phyloP scores from a whole-genome alignment of 2,329 filamentous ascomycete genomes.

The Aspergillus felis region DNA sequence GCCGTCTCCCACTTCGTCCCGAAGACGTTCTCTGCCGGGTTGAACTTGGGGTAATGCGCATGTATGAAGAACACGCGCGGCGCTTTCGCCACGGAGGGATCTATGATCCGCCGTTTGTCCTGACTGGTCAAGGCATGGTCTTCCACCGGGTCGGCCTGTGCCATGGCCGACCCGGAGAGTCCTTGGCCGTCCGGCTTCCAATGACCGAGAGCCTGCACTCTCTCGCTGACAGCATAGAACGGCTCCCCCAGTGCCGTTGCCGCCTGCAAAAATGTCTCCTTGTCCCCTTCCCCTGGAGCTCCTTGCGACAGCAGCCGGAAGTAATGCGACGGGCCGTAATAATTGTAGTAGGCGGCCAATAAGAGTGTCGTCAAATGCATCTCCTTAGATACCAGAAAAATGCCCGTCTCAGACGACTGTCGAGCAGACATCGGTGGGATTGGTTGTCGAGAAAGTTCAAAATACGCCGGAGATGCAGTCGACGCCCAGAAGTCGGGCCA shows the following conservation, averaged over 20 bases:
- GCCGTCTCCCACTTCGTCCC: slow-evolving; percentile 35
- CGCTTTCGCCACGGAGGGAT: slow-evolving; percentile 26
- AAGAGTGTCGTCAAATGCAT: slow-evolving; percentile 32
- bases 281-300: slow-evolving; percentile 36
- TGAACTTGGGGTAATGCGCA: slow-evolving; percentile 41
- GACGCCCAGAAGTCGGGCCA: slow-evolving; percentile 55
- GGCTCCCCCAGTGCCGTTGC: slow-evolving; percentile 30
- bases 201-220: slow-evolving; percentile 34
- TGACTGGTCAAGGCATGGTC: slow-evolving; percentile 33
- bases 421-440: slow-evolving; percentile 31
- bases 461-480: slow-evolving; percentile 42
- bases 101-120: slow-evolving; percentile 30
- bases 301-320: slow-evolving; percentile 39
- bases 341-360: slow-evolving; percentile 37
- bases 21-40: slow-evolving; percentile 37
- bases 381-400: slow-evolving; percentile 35
- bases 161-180: slow-evolving; percentile 35
- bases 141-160: slow-evolving; percentile 36
- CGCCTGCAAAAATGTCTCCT: slow-evolving; percentile 37
- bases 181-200: slow-evolving; percentile 18
- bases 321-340: slow-evolving; percentile 34
- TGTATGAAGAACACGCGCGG: slow-evolving; percentile 39
- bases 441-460: slow-evolving; percentile 35
- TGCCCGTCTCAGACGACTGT: slow-evolving; percentile 36
- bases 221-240: slow-evolving; percentile 36